Evolutionary conservation across 352 stramenopile genomes (phyloP).

Genomic region (Phytopythium aichiense): DNA sequence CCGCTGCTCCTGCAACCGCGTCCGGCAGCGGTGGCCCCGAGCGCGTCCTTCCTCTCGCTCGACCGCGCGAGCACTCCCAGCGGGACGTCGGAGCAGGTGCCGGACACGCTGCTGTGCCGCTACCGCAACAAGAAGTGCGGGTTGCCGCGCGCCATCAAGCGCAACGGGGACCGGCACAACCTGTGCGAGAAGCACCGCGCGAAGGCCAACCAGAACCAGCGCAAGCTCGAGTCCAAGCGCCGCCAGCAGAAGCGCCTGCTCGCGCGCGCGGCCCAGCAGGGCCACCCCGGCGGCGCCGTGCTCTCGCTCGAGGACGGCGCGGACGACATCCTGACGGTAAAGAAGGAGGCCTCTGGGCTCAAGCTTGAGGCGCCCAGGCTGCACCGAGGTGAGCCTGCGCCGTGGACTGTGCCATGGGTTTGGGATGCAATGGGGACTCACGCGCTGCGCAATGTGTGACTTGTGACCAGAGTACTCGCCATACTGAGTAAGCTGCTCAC

Average conservation of each 20-base stretch:
- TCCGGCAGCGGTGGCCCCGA: neutral
- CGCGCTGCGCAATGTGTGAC: neutral
- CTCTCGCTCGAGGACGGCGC: slow-evolving; percentile 2
- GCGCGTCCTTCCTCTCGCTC: neutral
- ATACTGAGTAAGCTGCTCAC: no score
- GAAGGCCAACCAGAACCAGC: slow-evolving; percentile 81
- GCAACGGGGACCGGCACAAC: slow-evolving; percentile 63
- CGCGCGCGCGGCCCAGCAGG: slow-evolving; percentile 10
- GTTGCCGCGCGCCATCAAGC: slow-evolving; percentile 55
- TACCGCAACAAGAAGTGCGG: slow-evolving; percentile 68
- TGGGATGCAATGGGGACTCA: neutral
- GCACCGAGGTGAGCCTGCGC: slow-evolving; percentile 3
- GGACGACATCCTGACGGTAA: slow-evolving; percentile 10
- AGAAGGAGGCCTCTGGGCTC: slow-evolving; percentile 13
- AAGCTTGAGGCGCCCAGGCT: neutral
- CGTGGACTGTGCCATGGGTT: no score
- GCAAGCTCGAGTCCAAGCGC: slow-evolving; percentile 81
- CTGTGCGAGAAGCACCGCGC: slow-evolving; percentile 57
- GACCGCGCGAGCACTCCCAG: neutral
- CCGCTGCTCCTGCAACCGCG: slow-evolving; percentile 5
- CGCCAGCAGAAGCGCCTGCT: slow-evolving; percentile 49
- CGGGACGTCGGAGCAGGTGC: slow-evolving; percentile 4
- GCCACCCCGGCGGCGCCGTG: neutral
- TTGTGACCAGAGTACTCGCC: slow-evolving; percentile 1
- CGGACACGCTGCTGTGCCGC: slow-evolving; percentile 37